Percentiles rank a stretch among this genome's conserved stretches.
phyloP scores from a whole-genome alignment of 2,329 filamentous ascomycete species.

The Talaromyces albobiverticillius region DNA sequence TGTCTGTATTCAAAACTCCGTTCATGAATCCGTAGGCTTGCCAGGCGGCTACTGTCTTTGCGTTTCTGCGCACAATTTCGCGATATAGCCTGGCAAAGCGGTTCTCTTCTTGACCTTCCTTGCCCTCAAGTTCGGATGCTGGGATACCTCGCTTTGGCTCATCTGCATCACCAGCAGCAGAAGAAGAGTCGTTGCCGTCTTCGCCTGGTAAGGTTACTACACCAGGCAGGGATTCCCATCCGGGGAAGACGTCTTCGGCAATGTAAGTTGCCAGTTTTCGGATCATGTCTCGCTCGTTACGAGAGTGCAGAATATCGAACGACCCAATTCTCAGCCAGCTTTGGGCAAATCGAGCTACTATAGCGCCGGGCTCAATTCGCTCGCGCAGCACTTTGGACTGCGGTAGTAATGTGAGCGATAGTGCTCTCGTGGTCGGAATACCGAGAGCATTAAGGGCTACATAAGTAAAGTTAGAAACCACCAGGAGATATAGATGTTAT shows the following conservation, averaged over 20 bases:
- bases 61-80: constrained; percentile 81
- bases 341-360: constrained; percentile 87
- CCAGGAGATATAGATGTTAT: too few species aligned
- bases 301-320: constrained; percentile 83
- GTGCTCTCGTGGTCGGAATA: constrained; percentile 81
- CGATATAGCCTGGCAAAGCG: constrained; percentile 83
- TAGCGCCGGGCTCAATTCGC: constrained; percentile 80
- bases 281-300: constrained; percentile 73
- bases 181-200: constrained; percentile 25
- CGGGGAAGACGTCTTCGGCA: constrained; percentile 80
- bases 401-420: constrained; percentile 76
- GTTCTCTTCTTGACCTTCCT: constrained; percentile 70
- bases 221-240: constrained; percentile 79
- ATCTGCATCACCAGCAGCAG: too few species aligned
- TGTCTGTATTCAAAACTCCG: constrained; percentile 95
- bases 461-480: too few species aligned
- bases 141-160: constrained; percentile 54
- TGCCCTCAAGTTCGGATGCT: constrained; percentile 63
- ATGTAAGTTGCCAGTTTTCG: constrained; percentile 76
- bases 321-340: constrained; percentile 92
- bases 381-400: constrained; percentile 73
- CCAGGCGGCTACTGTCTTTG: constrained; percentile 84
- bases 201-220: constrained; percentile 46
- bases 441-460: constrained; percentile 70
- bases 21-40: constrained; percentile 99